Percentiles rank a stretch among this genome's conserved stretches.
Conservation (phyloP, 1,284 basidiomycete species). For the Clitocybe nebularis region DNA sequence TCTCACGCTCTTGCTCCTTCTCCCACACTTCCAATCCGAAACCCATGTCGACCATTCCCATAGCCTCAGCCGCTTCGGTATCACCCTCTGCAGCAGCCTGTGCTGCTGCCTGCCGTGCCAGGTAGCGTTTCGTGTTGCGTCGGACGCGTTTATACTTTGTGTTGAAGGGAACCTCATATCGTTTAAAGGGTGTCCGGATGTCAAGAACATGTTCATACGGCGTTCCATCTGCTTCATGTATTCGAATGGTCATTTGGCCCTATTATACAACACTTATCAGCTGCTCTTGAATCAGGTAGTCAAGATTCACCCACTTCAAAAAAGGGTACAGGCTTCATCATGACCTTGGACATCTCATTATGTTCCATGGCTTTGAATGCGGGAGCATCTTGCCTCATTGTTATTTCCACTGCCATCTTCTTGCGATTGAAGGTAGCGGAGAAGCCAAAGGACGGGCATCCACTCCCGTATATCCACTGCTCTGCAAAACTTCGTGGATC, state of each 20-base stretch:
- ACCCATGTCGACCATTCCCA: conserved; percentile 91
- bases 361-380: conserved; percentile 67
- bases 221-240: conserved; percentile 98
- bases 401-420: conserved; percentile 96
- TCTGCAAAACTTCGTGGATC: conserved; percentile 91
- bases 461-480: conserved; percentile 98
- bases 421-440: conserved; percentile 94
- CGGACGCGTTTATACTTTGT: conserved; percentile 99
- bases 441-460: conserved; percentile 90
- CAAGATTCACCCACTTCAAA: conserved; percentile 80
- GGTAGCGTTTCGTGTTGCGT: conserved; percentile 90
- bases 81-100: conserved; percentile 91
- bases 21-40: conserved; percentile 98
- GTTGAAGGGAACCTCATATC: conserved; percentile 97
- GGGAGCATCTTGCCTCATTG: conserved; percentile 85
- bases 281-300: too few species aligned
- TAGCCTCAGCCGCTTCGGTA: conserved; percentile 87
- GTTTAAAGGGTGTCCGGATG: conserved; percentile 82
- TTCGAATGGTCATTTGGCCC: conserved; percentile 97
- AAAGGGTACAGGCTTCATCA: conserved; percentile 80
- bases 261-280: too few species aligned
- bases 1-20: conserved; percentile 86
- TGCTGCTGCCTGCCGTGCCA: conserved; percentile 90
- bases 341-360: conserved; percentile 61
- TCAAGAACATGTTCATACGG: conserved; percentile 98